Percentiles rank a stretch among this genome's conserved stretches.
phyloP scores from a whole-genome alignment of 2,329 filamentous ascomycete species.

The Cryphonectria carpinicola region DNA sequence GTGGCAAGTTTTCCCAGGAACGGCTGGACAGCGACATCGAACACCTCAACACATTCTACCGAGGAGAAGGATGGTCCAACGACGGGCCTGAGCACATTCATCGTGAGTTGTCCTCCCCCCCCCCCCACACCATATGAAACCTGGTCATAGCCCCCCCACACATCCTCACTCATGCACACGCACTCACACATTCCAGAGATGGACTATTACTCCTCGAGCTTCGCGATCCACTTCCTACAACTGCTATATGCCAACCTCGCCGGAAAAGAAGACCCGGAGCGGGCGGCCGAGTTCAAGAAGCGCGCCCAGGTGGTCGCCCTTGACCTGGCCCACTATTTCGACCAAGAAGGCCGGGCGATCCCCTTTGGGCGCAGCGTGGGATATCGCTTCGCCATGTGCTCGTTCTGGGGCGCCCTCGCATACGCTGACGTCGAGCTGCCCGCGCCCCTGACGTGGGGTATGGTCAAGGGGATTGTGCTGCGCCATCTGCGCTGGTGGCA shows the following conservation, averaged over 20 bases:
- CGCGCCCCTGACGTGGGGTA: constrained; percentile 74
- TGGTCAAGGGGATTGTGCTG: constrained; percentile 75
- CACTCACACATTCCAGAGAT: constrained; percentile 56
- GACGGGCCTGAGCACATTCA: constrained; percentile 79
- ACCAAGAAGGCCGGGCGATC: constrained; percentile 70
- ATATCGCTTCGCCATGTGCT: constrained; percentile 85
- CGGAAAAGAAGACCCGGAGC: constrained; percentile 65
- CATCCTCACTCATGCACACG: not conserved
- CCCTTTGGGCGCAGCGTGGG: constrained; percentile 79
- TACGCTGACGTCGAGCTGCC: constrained; percentile 77
- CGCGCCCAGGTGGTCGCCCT: constrained; percentile 69
- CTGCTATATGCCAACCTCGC: constrained; percentile 76
- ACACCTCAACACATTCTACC: constrained; percentile 79
- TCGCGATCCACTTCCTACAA: constrained; percentile 81
- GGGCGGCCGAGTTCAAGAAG: constrained; percentile 70
- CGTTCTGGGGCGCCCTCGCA: constrained; percentile 78
- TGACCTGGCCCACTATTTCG: constrained; percentile 77
- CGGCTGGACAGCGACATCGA: constrained; percentile 75
- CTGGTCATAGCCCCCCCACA: no score
- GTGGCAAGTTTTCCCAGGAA: constrained; percentile 70
- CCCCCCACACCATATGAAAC: no score
- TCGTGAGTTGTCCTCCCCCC: constrained; percentile 45
- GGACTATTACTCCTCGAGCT: constrained; percentile 84
- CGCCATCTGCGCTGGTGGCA: constrained; percentile 82
- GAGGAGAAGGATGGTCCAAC: constrained; percentile 82